Evolutionary conservation across 2,329 filamentous ascomycete genomes (phyloP).

Genomic region (Sclerotiophoma versabilis): DNA sequence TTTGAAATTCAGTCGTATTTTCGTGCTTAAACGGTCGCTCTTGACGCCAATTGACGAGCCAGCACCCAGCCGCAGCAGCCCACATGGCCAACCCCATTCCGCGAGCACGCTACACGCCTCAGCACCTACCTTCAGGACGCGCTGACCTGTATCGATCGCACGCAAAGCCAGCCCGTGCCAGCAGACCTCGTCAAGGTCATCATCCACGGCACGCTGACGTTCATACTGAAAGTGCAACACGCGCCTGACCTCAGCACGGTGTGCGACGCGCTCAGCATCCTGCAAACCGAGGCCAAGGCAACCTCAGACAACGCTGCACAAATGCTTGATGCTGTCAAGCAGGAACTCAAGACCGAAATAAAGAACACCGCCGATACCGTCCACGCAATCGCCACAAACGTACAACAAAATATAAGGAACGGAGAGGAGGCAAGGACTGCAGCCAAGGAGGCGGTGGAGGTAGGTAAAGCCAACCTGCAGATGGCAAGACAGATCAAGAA

Average conservation of each 20-base stretch:
- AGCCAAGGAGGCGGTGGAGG: not conserved
- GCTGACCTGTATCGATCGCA: conserved; percentile 21
- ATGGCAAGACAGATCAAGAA: not conserved
- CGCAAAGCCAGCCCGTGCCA: conserved; percentile 10
- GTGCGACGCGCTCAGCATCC: not conserved
- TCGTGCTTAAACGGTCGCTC: too few species aligned
- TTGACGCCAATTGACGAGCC: too few species aligned
- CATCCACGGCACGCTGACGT: conserved; percentile 21
- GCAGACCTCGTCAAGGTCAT: conserved; percentile 16
- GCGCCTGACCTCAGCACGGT: not conserved
- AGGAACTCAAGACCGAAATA: not conserved
- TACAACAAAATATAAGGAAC: too few species aligned
- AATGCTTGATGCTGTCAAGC: not conserved
- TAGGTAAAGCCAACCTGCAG: not conserved
- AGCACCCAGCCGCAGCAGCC: not conserved
- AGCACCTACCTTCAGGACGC: conserved; percentile 25
- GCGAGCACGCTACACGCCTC: conserved; percentile 25
- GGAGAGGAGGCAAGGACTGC: too few species aligned
- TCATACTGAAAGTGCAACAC: not conserved
- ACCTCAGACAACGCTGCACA: not conserved
- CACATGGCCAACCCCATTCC: conserved; percentile 1
- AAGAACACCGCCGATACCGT: not conserved
- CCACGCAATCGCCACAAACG: too few species aligned
- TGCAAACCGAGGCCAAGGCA: not conserved
- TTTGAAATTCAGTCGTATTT: too few species aligned